Conservation (phyloP, 495 filamentous ascomycete genomes). For the Annulohypoxylon moriforme region DNA sequence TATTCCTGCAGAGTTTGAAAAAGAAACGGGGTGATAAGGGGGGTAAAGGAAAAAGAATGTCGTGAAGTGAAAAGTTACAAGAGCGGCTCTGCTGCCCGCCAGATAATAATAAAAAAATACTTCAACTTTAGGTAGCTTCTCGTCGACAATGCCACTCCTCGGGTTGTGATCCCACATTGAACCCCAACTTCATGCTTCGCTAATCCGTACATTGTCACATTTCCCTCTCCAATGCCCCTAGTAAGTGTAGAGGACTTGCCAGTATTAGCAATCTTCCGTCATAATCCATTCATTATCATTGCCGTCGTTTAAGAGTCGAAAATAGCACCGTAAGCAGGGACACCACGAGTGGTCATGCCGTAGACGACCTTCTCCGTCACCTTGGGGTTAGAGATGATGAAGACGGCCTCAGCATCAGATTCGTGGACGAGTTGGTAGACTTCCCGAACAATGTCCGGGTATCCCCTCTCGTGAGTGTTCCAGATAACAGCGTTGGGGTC, state of each 20-base stretch:
- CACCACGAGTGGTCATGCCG: conserved; percentile 74
- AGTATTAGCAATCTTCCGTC: conserved; percentile 20
- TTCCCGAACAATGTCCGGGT: conserved; percentile 66
- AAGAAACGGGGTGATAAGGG: conserved; percentile 18
- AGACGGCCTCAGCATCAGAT: conserved; percentile 69
- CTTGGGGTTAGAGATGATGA: conserved; percentile 79
- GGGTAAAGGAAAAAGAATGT: conserved; percentile 29
- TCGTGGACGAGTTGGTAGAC: conserved; percentile 59
- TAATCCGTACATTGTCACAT: conserved; percentile 1
- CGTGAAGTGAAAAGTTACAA: conserved; percentile 37
- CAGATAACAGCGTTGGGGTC: conserved; percentile 63
- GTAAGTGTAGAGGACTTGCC: conserved; percentile 6
- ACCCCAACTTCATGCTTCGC: conserved; percentile 24
- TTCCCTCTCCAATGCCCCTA: background rate
- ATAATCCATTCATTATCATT: conserved; percentile 1
- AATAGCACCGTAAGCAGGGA: conserved; percentile 81
- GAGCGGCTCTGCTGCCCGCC: conserved; percentile 27
- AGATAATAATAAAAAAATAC: conserved; percentile 1
- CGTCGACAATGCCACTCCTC: conserved; percentile 40
- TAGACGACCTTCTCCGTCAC: conserved; percentile 79
- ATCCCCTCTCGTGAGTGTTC: conserved; percentile 58
- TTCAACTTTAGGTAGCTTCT: conserved; percentile 20
- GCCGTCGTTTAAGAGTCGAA: conserved; percentile 72
- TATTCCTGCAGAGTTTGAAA: conserved; percentile 27
- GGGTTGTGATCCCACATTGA: conserved; percentile 31